Conservation (phyloP, 2,329 filamentous ascomycete genomes). For the Colletotrichum limetticola region DNA sequence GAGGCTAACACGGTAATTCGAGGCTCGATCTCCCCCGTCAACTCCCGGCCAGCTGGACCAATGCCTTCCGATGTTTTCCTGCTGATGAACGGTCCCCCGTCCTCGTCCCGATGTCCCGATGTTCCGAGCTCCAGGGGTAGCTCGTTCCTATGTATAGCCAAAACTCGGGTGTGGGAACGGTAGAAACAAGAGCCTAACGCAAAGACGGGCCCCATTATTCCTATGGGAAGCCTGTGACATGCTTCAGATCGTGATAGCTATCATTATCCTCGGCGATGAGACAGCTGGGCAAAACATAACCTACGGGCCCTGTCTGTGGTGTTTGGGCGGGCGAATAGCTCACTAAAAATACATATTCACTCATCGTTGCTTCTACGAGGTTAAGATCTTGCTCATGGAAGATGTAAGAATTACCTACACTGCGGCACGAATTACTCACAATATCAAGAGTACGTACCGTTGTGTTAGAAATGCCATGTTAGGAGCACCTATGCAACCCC, state of each 20-base stretch:
- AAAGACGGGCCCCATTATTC: background rate
- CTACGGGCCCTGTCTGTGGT: background rate
- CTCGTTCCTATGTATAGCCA: slow-evolving; percentile 31
- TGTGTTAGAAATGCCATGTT: background rate
- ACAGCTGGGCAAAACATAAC: background rate
- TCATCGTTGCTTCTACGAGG: background rate
- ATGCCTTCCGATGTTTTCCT: slow-evolving; percentile 24
- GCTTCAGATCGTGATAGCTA: slow-evolving; percentile 3
- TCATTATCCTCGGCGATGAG: slow-evolving; percentile 2
- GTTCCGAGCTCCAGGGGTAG: slow-evolving; percentile 34
- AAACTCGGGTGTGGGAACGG: slow-evolving; percentile 27
- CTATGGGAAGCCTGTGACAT: slow-evolving; percentile 7
- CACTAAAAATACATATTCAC: background rate
- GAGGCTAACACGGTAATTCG: background rate
- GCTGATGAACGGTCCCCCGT: background rate
- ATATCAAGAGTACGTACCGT: background rate
- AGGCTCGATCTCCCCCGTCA: slow-evolving; percentile 16
- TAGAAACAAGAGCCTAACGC: slow-evolving; percentile 13
- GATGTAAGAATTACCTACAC: slow-evolving; percentile 7
- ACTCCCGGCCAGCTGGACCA: slow-evolving; percentile 14
- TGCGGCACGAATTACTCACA: background rate
- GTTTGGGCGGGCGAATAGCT: background rate
- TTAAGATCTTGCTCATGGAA: background rate
- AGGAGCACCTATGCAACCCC: background rate
- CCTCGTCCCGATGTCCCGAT: background rate